Conservation (phyloP, 805 yeast genomes). For the Cyberlindnera suaveolens region DNA sequence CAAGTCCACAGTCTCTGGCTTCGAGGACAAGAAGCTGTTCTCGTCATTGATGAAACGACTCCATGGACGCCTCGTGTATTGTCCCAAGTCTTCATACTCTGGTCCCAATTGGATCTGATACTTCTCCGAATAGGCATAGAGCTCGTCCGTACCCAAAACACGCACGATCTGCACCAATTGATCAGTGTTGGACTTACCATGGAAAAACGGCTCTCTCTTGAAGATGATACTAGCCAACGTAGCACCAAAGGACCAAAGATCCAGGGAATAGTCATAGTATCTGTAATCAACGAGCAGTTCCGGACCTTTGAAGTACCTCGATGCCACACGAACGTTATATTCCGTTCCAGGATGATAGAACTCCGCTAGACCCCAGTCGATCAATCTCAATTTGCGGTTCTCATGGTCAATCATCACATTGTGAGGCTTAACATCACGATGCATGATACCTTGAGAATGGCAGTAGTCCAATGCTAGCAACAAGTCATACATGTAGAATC, state of each 20-base stretch:
- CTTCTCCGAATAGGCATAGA: slow-evolving; percentile 57
- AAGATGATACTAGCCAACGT: slow-evolving; percentile 86
- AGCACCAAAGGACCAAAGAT: slow-evolving; percentile 88
- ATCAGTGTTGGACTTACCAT: slow-evolving; percentile 86
- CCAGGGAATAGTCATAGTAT: slow-evolving; percentile 82
- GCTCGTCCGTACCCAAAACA: slow-evolving; percentile 78
- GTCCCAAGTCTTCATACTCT: slow-evolving; percentile 75
- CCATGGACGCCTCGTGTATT: slow-evolving; percentile 66
- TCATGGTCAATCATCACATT: slow-evolving; percentile 88
- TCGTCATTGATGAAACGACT: slow-evolving; percentile 48
- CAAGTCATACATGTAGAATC: slow-evolving; percentile 78
- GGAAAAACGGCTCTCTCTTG: slow-evolving; percentile 88
- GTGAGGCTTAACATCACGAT: slow-evolving; percentile 91
- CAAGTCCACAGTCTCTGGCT: slow-evolving; percentile 57
- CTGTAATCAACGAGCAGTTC: slow-evolving; percentile 79
- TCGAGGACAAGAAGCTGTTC: slow-evolving; percentile 41
- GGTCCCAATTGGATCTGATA: slow-evolving; percentile 65
- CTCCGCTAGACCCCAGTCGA: slow-evolving; percentile 95
- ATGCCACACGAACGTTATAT: slow-evolving; percentile 87
- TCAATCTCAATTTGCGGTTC: slow-evolving; percentile 54
- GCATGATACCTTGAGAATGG: slow-evolving; percentile 93
- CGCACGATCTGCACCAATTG: slow-evolving; percentile 87
- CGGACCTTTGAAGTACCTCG: slow-evolving; percentile 89
- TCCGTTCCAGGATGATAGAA: slow-evolving; percentile 87
- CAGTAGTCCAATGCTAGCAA: slow-evolving; percentile 79